Evolutionary conservation across 2,329 filamentous ascomycete genomes (phyloP).

Genomic region (Mollisiaceae sp.): DNA sequence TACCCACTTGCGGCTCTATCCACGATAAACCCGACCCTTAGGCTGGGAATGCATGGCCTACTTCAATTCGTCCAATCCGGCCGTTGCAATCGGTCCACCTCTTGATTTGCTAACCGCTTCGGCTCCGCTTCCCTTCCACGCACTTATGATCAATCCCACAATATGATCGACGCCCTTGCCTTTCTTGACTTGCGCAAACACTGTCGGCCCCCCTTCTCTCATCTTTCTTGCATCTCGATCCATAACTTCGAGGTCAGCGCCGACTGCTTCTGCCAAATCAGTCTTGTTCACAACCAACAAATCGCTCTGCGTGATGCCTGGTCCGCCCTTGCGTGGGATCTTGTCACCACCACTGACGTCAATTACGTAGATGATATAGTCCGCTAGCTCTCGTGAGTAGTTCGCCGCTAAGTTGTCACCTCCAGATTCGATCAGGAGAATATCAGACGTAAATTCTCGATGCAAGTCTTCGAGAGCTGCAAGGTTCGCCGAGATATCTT

Average conservation of each 20-base stretch:
- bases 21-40: not conserved
- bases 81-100: conserved; percentile 64
- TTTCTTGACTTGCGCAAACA: conserved; percentile 98
- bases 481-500: conserved; percentile 94
- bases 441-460: conserved; percentile 75
- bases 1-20: not conserved
- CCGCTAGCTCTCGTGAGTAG: conserved; percentile 91
- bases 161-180: conserved; percentile 85
- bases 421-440: conserved; percentile 93
- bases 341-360: conserved; percentile 97
- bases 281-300: conserved; percentile 96
- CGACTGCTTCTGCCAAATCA: conserved; percentile 87
- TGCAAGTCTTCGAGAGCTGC: conserved; percentile 91
- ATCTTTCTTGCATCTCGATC: conserved; percentile 93
- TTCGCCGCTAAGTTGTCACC: conserved; percentile 98
- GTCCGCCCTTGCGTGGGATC: conserved; percentile 92
- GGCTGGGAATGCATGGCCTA: conserved; percentile 5
- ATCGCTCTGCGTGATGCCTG: conserved; percentile 96
- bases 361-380: conserved; percentile 99
- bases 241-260: conserved; percentile 91
- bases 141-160: conserved; percentile 84
- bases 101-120: conserved; percentile 59
- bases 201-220: conserved; percentile 91
- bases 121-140: conserved; percentile 90
- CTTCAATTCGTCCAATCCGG: conserved; percentile 56